Evolutionary conservation across 441 rosid species (phyloP), one percentile per base, ranked within the genome.

Genomic region (Erodium chrysanthum): DNA sequence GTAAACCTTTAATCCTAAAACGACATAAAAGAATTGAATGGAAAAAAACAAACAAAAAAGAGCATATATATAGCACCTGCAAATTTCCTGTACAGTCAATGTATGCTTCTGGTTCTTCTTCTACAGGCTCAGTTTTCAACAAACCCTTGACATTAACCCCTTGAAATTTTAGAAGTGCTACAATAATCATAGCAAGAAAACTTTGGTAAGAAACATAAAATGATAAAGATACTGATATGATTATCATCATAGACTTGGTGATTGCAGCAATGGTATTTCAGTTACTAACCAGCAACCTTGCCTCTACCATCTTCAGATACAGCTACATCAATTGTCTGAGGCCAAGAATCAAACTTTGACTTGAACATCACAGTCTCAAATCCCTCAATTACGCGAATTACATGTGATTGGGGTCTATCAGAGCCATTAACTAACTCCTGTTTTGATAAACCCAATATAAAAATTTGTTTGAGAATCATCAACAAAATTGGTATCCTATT

Each of bases 261-360:
- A 71, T 48, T 25, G 59, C 60, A 71, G 60, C 22, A 7, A 52
- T 52, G 22, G 17, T 18, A 52, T 1, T 56, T 56, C 11, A 20
- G 61, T 56, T 56, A 56, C 61, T 20, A 22, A 96, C 99, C 99
- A 33, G 99, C 92, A 15, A 96, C 96, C 84, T 92, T 96, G 67
- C 99, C 99, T 78, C 98, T 87, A 68, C 98, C 98, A 79, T 96
- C 99, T 80, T 90, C 98, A 23, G 85, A 82, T 67, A 86, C 88
- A 65, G 94, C 85, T 72, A 88, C 37, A 22, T 88, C 76, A 25
- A 96, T 82, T 61, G 96, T 92, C 67, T 85, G 84, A 35, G 99
- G 97, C 97, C 99, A 96, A 73, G 96, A 88, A 73, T 84, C 94
- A 79, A 96, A 96, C 80, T 86, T 88, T 61, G 96, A 83, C 79